Conservation (phyloP, 2,329 filamentous ascomycete species). For the Trichoderma guizhouense region DNA sequence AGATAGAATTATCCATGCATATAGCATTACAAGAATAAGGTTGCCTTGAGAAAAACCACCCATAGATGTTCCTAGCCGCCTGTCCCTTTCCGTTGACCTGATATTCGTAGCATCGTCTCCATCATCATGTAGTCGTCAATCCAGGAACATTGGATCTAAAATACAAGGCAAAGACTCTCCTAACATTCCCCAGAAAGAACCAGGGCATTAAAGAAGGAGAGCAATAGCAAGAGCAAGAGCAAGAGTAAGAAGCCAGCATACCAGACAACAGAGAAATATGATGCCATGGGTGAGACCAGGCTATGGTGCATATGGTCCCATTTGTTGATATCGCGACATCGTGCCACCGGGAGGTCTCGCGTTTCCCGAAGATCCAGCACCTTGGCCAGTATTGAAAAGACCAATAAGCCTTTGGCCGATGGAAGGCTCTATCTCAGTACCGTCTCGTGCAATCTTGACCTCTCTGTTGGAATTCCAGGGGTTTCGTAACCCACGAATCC, state of each 20-base stretch:
- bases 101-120: not conserved
- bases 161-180: not conserved
- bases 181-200: not conserved
- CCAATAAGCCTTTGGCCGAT: slow-evolving; percentile 74
- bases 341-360: slow-evolving; percentile 34
- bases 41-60: not conserved
- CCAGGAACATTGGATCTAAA: not conserved
- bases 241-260: not conserved
- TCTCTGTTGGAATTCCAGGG: slow-evolving; percentile 94
- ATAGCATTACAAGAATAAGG: not conserved
- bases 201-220: not conserved
- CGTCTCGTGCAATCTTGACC: slow-evolving; percentile 92
- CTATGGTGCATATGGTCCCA: slow-evolving; percentile 33
- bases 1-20: not conserved
- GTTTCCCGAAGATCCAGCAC: slow-evolving; percentile 33
- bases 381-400: slow-evolving; percentile 66
- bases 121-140: not conserved
- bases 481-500: slow-evolving; percentile 81
- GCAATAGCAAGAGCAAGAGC: not conserved
- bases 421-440: slow-evolving; percentile 83
- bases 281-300: not conserved
- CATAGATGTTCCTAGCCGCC: not conserved
- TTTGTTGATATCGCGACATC: slow-evolving; percentile 38
- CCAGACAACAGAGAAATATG: not conserved
- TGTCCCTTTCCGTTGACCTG: not conserved